These are phyloP conservation scores for Brassica balearica DNA, from an alignment of 441 rosid genomes.

Conservation along the genomic window DNA sequence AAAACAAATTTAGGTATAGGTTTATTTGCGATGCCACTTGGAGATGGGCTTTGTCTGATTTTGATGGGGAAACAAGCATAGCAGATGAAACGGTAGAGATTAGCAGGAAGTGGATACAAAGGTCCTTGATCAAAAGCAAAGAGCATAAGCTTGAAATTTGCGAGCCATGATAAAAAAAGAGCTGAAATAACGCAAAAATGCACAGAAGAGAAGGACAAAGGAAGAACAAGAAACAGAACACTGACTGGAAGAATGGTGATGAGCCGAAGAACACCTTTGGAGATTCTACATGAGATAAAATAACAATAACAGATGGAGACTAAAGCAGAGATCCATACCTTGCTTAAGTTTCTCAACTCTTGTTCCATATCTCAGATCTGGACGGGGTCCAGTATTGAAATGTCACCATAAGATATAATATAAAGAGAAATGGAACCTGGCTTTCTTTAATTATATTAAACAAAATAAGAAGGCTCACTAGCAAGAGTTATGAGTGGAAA, in stretches of 20 bases:
- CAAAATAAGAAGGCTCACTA: conserved; percentile 18
- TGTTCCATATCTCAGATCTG: conserved; percentile 45
- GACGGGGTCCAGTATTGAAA: conserved; percentile 13
- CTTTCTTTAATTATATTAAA: conserved; percentile 1
- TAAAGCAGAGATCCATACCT: conserved; percentile 55
- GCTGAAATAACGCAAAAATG: conserved; percentile 49
- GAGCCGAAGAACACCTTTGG: conserved; percentile 52
- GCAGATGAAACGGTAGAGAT: conserved; percentile 60
- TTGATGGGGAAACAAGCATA: conserved; percentile 67
- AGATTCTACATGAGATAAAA: conserved; percentile 50
- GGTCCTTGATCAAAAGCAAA: conserved; percentile 66
- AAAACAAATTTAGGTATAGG: conserved; percentile 32
- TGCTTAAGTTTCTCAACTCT: conserved; percentile 52
- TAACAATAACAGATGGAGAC: conserved; percentile 56
- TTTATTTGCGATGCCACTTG: neutral
- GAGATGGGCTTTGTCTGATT: conserved; percentile 30
- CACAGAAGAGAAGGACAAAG: conserved; percentile 50
- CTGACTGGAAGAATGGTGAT: conserved; percentile 60
- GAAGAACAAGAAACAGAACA: conserved; percentile 60
- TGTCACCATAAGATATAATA: neutral
- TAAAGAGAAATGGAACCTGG: neutral
- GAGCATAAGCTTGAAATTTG: conserved; percentile 72
- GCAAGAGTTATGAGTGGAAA: neutral
- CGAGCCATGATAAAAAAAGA: conserved; percentile 68
- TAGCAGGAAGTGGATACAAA: conserved; percentile 49